A percentile compares a stretch with the other conserved stretches of the same genome.
Evolutionary conservation across 192 early-diverging fungal species (phyloP).

Genomic region (Backusella australiensis): DNA sequence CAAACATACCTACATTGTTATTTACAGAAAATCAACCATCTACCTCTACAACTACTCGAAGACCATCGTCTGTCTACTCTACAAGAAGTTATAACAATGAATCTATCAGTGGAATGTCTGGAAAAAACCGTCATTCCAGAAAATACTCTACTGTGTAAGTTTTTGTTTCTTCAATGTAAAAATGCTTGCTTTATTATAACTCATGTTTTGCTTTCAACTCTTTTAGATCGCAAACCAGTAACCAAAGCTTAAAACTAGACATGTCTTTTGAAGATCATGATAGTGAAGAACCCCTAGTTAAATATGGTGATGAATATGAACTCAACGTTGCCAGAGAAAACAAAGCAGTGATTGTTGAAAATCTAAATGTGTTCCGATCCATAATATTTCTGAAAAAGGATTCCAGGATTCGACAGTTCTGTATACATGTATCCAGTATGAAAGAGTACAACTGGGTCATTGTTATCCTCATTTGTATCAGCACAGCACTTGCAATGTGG

Average conservation of each 20-base stretch:
- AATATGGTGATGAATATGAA: constrained; percentile 28
- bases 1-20: neutral
- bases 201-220: neutral
- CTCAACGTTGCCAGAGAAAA: constrained; percentile 20
- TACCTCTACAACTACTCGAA: neutral
- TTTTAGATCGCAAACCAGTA: neutral
- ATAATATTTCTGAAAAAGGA: constrained; percentile 9
- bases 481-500: neutral
- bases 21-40: neutral
- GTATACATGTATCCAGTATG: neutral
- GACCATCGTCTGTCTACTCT: neutral
- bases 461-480: neutral
- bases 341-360: constrained; percentile 19
- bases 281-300: neutral
- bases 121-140: neutral
- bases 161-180: neutral
- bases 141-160: constrained; percentile 1
- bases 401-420: neutral
- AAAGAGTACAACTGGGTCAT: constrained; percentile 12
- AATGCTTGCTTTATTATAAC: neutral
- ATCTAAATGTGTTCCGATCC: constrained; percentile 1
- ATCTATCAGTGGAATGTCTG: neutral
- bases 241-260: neutral
- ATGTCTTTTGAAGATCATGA: neutral
- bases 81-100: neutral